These are phyloP conservation scores for Prosopis cineraria DNA, from an alignment of 306 rosid species.

Conservation along the genomic window DNA sequence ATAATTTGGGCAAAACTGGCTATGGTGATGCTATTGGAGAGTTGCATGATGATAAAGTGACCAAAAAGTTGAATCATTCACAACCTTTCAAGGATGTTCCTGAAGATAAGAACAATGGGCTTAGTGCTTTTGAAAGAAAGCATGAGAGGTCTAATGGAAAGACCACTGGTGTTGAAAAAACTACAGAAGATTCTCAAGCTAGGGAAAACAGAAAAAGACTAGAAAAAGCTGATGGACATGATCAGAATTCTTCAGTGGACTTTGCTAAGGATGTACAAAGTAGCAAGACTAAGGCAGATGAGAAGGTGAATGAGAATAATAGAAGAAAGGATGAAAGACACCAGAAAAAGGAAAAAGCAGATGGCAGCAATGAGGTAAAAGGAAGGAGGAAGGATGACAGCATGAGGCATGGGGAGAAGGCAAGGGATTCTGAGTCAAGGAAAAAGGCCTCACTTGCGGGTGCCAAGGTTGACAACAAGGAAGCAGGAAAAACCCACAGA, in stretches of 20 bases:
- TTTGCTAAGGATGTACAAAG: slow-evolving; percentile 52
- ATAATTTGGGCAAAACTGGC: slow-evolving; percentile 42
- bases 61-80: slow-evolving; percentile 41
- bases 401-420: slow-evolving; percentile 53
- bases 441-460: slow-evolving; percentile 63
- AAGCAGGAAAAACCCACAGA: slow-evolving; percentile 56
- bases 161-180: slow-evolving; percentile 38
- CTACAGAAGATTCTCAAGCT: slow-evolving; percentile 42
- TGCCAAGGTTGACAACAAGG: slow-evolving; percentile 67
- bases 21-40: slow-evolving; percentile 42
- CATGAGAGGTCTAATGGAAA: slow-evolving; percentile 45
- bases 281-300: slow-evolving; percentile 58
- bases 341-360: slow-evolving; percentile 59
- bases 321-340: slow-evolving; percentile 65
- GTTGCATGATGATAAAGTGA: slow-evolving; percentile 43
- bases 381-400: slow-evolving; percentile 63
- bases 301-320: slow-evolving; percentile 57
- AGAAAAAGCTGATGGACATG: slow-evolving; percentile 51
- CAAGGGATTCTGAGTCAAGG: slow-evolving; percentile 71
- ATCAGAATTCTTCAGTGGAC: slow-evolving; percentile 52
- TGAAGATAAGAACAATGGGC: slow-evolving; percentile 44
- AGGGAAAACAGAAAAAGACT: slow-evolving; percentile 54
- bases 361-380: slow-evolving; percentile 56
- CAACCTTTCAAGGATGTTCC: slow-evolving; percentile 46
- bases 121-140: slow-evolving; percentile 46